Evolutionary conservation across 1,284 basidiomycete genomes (phyloP).

Genomic region (Mycena sp.): DNA sequence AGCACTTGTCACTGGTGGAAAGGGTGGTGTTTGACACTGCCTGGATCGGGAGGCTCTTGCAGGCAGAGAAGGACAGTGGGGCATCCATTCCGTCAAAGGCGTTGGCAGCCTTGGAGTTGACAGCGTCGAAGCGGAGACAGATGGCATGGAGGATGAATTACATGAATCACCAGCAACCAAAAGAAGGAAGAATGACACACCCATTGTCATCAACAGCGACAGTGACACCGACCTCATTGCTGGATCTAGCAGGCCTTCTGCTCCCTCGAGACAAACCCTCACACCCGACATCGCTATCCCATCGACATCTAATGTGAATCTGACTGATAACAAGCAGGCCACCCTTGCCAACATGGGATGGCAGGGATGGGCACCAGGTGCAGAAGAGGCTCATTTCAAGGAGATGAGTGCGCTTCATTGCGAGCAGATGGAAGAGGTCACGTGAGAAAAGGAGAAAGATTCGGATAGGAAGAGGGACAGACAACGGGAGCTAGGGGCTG

Average conservation of each 20-base stretch:
- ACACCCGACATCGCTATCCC: background rate
- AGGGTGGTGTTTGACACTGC: constrained; percentile 4
- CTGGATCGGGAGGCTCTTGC: constrained; percentile 22
- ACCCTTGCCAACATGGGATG: constrained; percentile 1
- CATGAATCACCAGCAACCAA: background rate
- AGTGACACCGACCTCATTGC: background rate
- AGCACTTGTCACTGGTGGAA: constrained; percentile 11
- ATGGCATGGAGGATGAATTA: background rate
- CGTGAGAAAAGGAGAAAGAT: background rate
- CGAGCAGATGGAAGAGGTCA: no score
- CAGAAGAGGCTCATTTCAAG: background rate
- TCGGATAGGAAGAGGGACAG: background rate
- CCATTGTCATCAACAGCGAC: background rate
- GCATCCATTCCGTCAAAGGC: background rate
- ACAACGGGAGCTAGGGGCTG: background rate
- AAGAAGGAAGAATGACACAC: background rate
- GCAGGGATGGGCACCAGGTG: constrained; percentile 4
- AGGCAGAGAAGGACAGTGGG: constrained; percentile 1
- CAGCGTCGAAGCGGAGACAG: background rate
- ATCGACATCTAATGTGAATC: background rate
- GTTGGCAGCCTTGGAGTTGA: no score
- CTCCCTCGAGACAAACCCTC: background rate
- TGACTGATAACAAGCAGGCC: background rate
- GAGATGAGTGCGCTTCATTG: background rate
- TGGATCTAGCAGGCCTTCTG: background rate